phyloP scores from a whole-genome alignment of 805 yeast genomes.

The Barnettozyma salicaria region DNA sequence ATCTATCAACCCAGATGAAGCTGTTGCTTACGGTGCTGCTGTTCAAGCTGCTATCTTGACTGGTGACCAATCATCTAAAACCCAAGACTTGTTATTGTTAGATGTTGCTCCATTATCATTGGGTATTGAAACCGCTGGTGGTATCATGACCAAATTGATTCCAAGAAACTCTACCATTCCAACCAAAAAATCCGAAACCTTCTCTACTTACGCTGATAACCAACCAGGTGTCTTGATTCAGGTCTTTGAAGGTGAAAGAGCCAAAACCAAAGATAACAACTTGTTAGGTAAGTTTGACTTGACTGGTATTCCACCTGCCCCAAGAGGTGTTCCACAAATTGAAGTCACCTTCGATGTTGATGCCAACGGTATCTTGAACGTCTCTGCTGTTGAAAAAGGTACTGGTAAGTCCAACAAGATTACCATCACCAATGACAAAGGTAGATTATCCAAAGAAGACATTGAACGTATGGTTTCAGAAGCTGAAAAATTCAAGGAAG shows the following conservation, averaged over 20 bases:
- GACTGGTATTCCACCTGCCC: constrained; percentile 96
- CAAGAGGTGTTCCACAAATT: constrained; percentile 97
- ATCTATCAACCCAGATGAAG: constrained; percentile 97
- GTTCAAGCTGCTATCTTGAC: constrained; percentile 96
- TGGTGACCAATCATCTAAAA: constrained; percentile 94
- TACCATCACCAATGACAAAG: constrained; percentile 97
- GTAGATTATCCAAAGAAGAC: constrained; percentile 96
- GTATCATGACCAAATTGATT: constrained; percentile 93
- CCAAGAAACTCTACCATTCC: constrained; percentile 47
- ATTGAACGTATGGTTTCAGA: constrained; percentile 97
- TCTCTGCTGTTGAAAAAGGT: constrained; percentile 95
- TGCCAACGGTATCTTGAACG: constrained; percentile 96
- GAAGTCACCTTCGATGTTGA: constrained; percentile 97
- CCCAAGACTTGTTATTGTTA: constrained; percentile 87
- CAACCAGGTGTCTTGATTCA: constrained; percentile 98
- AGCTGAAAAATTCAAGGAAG: constrained; percentile 96
- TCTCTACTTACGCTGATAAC: constrained; percentile 96
- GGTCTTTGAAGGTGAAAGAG: constrained; percentile 98
- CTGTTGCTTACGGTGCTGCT: constrained; percentile 99
- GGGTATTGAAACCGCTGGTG: constrained; percentile 99
- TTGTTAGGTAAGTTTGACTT: constrained; percentile 95
- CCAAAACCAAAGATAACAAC: constrained; percentile 93
- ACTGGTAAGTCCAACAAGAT: constrained; percentile 97
- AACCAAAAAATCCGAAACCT: constrained; percentile 93
- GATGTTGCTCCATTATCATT: constrained; percentile 97